Percentiles rank a stretch among this genome's conserved stretches.
Evolutionary conservation across 768 basidiomycete genomes (phyloP).

Genomic region (Kwoniella sp.): DNA sequence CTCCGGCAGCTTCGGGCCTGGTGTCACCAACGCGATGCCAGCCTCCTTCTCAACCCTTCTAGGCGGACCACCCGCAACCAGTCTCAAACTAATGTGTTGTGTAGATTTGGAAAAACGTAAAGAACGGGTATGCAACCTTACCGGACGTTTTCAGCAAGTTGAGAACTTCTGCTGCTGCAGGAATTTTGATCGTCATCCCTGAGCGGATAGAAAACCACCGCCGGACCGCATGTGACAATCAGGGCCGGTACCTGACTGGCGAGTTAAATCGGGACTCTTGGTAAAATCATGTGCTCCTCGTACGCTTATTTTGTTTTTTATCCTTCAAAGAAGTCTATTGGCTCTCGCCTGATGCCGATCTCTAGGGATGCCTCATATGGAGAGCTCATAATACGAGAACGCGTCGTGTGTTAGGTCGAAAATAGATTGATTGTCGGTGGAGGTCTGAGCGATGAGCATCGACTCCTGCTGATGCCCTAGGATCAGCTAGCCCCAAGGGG

Average conservation of each 20-base stretch:
- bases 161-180: background rate
- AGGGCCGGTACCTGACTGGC: background rate
- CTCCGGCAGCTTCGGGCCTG: background rate
- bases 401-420: background rate
- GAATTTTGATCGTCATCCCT: background rate
- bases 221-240: background rate
- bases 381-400: no score
- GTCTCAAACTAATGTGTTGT: background rate
- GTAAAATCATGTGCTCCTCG: background rate
- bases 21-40: no score
- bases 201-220: background rate
- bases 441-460: no score
- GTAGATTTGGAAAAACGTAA: background rate
- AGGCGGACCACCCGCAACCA: no score
- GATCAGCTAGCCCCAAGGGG: background rate
- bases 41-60: no score
- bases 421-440: background rate
- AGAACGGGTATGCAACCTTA: background rate
- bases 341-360: background rate
- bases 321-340: background rate
- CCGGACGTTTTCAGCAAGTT: background rate
- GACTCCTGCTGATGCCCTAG: background rate
- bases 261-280: slow-evolving; percentile 1
- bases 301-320: background rate
- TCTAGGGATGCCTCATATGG: background rate